Evolutionary conservation across 768 basidiomycete genomes (phyloP).

Genomic region (Agaricus sinodeliciosus): DNA sequence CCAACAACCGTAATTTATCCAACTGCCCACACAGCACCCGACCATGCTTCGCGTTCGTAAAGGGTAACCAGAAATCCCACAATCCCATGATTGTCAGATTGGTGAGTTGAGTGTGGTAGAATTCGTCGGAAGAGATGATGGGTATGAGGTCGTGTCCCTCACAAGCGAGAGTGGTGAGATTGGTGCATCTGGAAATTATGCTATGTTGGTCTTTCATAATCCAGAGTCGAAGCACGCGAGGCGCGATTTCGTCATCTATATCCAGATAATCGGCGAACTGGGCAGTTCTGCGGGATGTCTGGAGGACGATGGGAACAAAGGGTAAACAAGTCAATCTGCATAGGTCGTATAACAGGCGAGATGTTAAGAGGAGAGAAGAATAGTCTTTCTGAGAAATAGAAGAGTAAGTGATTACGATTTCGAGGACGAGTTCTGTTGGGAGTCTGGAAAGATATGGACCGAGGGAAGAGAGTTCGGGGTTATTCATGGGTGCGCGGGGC

Average conservation of each 20-base stretch:
- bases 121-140: neutral
- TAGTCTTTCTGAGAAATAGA: neutral
- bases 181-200: neutral
- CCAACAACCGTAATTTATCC: neutral
- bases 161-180: constrained; percentile 2
- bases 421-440: constrained; percentile 3
- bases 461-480: neutral
- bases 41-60: neutral
- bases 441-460: neutral
- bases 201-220: neutral
- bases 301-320: constrained; percentile 1
- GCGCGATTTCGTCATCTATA: neutral
- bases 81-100: constrained; percentile 4
- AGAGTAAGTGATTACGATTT: neutral
- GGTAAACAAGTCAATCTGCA: constrained; percentile 1
- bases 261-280: constrained; percentile 1
- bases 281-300: neutral
- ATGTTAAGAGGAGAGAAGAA: neutral
- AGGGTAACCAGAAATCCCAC: constrained; percentile 5
- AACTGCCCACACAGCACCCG: neutral
- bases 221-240: constrained; percentile 5
- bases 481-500: neutral
- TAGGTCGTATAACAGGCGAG: neutral
- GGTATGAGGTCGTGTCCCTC: constrained; percentile 2
- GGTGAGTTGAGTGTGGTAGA: neutral